Conservation (phyloP, 1,139 yeast genomes). For the Taphrina communis region DNA sequence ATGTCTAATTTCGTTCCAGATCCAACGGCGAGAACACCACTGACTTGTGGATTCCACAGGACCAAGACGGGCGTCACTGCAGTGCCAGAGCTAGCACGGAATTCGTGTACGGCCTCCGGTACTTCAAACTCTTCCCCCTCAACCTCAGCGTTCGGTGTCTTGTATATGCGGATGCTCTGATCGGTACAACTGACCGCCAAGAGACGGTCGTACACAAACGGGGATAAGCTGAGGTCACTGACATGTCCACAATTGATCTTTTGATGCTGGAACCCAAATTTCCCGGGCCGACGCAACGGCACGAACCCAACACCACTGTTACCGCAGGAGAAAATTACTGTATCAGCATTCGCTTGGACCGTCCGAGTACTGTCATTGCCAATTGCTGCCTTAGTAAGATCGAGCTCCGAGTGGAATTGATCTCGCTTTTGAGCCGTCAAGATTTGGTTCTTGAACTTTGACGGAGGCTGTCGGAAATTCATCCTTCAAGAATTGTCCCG, state of each 20-base stretch:
- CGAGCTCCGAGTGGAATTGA: constrained; percentile 31
- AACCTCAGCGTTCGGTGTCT: constrained; percentile 10
- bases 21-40: constrained; percentile 29
- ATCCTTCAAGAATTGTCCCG: constrained; percentile 1
- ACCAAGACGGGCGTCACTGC: constrained; percentile 32
- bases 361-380: constrained; percentile 34
- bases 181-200: constrained; percentile 29
- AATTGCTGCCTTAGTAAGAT: constrained; percentile 25
- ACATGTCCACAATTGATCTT: constrained; percentile 34
- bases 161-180: constrained; percentile 27
- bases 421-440: constrained; percentile 37
- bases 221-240: constrained; percentile 31
- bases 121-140: constrained; percentile 23
- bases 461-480: constrained; percentile 29
- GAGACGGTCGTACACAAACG: constrained; percentile 29
- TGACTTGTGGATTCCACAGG: constrained; percentile 27
- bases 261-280: constrained; percentile 31
- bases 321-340: constrained; percentile 31
- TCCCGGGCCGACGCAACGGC: constrained; percentile 28
- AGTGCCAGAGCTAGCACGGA: constrained; percentile 36
- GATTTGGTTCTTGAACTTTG: constrained; percentile 37
- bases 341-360: constrained; percentile 34
- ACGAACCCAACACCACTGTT: constrained; percentile 26
- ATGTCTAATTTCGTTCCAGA: constrained; percentile 30
- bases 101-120: constrained; percentile 5